phyloP scores from a whole-genome alignment of 2,329 filamentous ascomycete genomes.

The Botrytis sinoallii region DNA sequence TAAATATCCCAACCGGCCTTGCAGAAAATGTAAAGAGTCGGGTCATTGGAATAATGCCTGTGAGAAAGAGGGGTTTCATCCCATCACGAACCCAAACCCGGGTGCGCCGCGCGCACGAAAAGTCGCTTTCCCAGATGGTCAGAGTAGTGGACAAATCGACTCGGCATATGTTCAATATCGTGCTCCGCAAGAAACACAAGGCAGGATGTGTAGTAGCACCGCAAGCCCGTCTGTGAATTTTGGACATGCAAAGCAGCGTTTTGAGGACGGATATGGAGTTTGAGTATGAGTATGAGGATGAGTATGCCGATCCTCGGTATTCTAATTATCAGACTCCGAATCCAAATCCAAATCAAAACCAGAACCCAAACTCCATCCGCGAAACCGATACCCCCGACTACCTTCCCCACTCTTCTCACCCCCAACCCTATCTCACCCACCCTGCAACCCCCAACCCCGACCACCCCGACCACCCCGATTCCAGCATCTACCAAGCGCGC shows the following conservation, averaged over 20 bases:
- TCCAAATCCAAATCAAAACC: background rate
- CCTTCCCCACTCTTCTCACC: background rate
- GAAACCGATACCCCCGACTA: background rate
- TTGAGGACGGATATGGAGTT: no score
- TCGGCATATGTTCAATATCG: background rate
- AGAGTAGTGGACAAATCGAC: background rate
- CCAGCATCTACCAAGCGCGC: background rate
- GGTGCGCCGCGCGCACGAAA: no score
- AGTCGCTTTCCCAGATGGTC: background rate
- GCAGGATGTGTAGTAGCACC: no score
- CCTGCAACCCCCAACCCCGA: background rate
- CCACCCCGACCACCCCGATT: background rate
- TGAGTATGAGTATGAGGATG: background rate
- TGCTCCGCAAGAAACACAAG: background rate
- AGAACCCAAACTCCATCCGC: background rate
- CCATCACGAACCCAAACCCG: constrained; percentile 4
- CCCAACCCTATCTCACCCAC: background rate
- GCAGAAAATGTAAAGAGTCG: background rate
- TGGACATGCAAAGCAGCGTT: background rate
- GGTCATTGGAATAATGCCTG: constrained; percentile 16
- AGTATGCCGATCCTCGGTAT: background rate
- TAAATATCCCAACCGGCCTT: background rate
- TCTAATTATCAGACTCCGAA: background rate
- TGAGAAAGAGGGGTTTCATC: background rate
- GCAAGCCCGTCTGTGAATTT: background rate